Conservation (phyloP, 257 asterid genomes). For the Gardenia jasminoides region DNA sequence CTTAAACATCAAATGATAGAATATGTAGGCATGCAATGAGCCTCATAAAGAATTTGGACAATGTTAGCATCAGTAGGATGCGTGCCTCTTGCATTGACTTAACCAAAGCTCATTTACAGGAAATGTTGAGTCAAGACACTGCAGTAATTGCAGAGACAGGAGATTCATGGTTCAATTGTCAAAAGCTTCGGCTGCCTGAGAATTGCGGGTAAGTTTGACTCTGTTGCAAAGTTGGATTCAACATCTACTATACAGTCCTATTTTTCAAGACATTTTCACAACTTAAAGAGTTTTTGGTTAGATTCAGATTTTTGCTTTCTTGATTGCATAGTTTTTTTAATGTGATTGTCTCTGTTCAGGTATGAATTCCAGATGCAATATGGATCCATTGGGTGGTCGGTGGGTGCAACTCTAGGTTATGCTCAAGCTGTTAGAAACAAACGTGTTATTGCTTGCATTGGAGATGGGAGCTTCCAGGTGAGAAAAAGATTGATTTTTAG, state of each 20-base stretch:
- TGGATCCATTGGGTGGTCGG: conserved; percentile 37
- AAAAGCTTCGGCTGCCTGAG: conserved; percentile 33
- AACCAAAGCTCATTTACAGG: conserved; percentile 17
- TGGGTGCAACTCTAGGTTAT: conserved; percentile 40
- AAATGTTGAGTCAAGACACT: conserved; percentile 28
- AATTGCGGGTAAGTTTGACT: conserved; percentile 28
- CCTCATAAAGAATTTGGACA: neutral
- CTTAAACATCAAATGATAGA: neutral
- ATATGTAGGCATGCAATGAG: neutral
- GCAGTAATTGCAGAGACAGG: conserved; percentile 36
- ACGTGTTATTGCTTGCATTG: conserved; percentile 35
- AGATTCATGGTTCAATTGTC: conserved; percentile 36
- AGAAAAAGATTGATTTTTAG: neutral
- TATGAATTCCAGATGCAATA: conserved; percentile 34
- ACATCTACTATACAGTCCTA: neutral
- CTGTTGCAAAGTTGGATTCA: neutral
- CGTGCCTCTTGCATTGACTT: neutral
- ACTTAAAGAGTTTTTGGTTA: neutral
- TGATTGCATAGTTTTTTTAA: neutral
- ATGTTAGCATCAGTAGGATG: neutral
- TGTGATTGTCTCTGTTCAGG: conserved; percentile 1
- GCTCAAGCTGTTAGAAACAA: conserved; percentile 34
- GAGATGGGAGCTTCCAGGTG: conserved; percentile 43
- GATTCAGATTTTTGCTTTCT: neutral
- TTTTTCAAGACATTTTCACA: too few relatives aligned